Percentiles rank a stretch among this genome's conserved stretches.
phyloP scores from a whole-genome alignment of 768 basidiomycete genomes.

The Boletus rufocinnamomeus region DNA sequence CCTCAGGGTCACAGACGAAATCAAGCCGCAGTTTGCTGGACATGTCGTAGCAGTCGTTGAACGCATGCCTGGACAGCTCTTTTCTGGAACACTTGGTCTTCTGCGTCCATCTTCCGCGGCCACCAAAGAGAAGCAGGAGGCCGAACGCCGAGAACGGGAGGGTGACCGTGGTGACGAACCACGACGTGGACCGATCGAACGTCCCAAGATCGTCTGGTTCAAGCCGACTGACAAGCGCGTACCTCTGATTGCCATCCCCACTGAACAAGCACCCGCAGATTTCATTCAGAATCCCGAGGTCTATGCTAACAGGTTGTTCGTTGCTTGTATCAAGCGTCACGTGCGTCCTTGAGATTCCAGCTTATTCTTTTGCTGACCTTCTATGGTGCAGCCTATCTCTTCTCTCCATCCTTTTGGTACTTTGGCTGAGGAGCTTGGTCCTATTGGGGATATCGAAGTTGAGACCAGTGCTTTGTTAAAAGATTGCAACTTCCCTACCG shows the following conservation, averaged over 20 bases:
- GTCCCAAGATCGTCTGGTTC: constrained; percentile 99
- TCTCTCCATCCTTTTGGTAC: constrained; percentile 99
- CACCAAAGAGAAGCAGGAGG: constrained; percentile 98
- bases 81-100: constrained; percentile 95
- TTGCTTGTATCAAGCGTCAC: constrained; percentile 98
- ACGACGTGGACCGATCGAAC: constrained; percentile 73
- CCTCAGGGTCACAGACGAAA: constrained; percentile 89
- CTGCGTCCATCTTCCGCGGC: constrained; percentile 95
- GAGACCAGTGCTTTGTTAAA: constrained; percentile 97
- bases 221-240: constrained; percentile 99
- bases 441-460: constrained; percentile 98
- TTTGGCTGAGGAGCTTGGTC: constrained; percentile 94
- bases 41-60: constrained; percentile 99
- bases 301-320: constrained; percentile 90
- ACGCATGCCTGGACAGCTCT: constrained; percentile 97
- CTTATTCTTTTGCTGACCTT: constrained; percentile 18
- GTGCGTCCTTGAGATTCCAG: constrained; percentile 48
- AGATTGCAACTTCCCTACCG: constrained; percentile 98
- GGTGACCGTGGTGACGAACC: constrained; percentile 89
- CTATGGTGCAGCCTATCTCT: constrained; percentile 69
- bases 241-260: constrained; percentile 97
- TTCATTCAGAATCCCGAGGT: constrained; percentile 93
- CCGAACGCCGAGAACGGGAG: constrained; percentile 95
- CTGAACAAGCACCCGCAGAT: constrained; percentile 95
- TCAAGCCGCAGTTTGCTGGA: constrained; percentile 97